phyloP scores from a whole-genome alignment of 2,329 filamentous ascomycete species.

The Paecilomyces niveus region DNA sequence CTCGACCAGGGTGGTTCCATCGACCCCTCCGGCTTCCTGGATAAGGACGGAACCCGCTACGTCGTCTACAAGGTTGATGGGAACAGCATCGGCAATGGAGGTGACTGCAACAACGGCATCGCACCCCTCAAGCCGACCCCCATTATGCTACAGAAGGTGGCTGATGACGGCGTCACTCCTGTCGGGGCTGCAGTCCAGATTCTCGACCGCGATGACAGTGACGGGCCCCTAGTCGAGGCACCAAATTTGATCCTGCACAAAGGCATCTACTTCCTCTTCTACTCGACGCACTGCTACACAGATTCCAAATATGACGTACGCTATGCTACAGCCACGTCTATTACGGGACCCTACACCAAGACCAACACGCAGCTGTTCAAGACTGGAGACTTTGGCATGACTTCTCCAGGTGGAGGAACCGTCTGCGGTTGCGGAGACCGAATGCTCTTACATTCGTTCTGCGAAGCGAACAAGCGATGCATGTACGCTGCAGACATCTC shows the following conservation, averaged over 20 bases:
- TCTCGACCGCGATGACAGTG: conserved; percentile 55
- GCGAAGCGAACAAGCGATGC: conserved; percentile 16
- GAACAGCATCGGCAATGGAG: conserved; percentile 46
- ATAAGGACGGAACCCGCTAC: conserved; percentile 49
- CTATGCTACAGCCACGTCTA: conserved; percentile 45
- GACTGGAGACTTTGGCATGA: conserved; percentile 22
- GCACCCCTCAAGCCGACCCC: conserved; percentile 29
- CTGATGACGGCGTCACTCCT: conserved; percentile 44
- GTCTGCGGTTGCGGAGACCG: conserved; percentile 23
- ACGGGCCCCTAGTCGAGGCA: conserved; percentile 58
- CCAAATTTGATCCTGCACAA: conserved; percentile 44
- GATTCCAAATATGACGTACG: conserved; percentile 51
- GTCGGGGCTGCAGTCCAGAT: conserved; percentile 50
- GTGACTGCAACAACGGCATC: conserved; percentile 41
- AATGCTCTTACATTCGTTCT: conserved; percentile 28
- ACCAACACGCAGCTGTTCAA: conserved; percentile 25
- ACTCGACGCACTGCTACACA: conserved; percentile 54
- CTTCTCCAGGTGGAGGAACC: conserved; percentile 25
- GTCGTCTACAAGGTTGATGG: conserved; percentile 62
- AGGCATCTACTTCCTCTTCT: conserved; percentile 54
- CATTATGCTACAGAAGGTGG: conserved; percentile 34
- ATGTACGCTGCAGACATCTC: conserved; percentile 22
- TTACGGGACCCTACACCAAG: conserved; percentile 33
- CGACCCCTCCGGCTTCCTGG: conserved; percentile 54
- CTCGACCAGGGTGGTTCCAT: conserved; percentile 53